Base-by-base conservation (phyloP, 192 early-diverging fungal species). In the Backusella sp. region DNA sequence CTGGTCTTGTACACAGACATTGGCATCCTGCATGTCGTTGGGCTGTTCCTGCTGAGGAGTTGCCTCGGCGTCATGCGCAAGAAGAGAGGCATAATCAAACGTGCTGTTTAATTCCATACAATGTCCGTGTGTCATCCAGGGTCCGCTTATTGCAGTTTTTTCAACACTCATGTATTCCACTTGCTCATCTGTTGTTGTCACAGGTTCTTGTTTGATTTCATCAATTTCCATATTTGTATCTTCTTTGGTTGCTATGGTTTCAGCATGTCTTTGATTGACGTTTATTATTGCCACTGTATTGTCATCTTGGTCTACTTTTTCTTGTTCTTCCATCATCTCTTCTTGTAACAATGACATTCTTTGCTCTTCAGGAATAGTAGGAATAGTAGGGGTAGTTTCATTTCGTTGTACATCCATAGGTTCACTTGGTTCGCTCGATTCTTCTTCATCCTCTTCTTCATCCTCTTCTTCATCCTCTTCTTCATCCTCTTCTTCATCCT, bases 1-100 rank as follows among this genome's bases (percentile, higher is more conserved):
- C 37, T 88, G 85, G 59, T 90, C 86, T 66, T 53, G 80, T 73
- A 84, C 80, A 17, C 77, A 74, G 75, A 89, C 78, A 37, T 71
- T 84, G 32, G 79, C 77, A 77, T 85, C 46, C 46, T 77, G 9
- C 78, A 75, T 62, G 23, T 62, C 56, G 46, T 49, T 49, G 46
- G 5, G 26, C 28, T 8, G 0, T 62, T 9, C 26, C 28, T 26
- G n/a, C 8, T 59, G 21, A 1, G 77, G 70, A 17, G 74, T 77
- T 6, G 56, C 17, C 11, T 66, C 73, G 14, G 62, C 70, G 1
- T 66, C 62, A 49, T 49, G 46, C 46, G 17, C 6, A 23, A 28
- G 23, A 62, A 62, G 56, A 28, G 14, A 19, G 30, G 28, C 23
- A 67, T 35, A 32, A 12, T 70, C 72, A 42, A 44, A 65, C 19